Evolutionary conservation across 139 green algal species (phyloP), one percentile per base, ranked within the genome.

Genomic region (Tetratostichococcus sp.): DNA sequence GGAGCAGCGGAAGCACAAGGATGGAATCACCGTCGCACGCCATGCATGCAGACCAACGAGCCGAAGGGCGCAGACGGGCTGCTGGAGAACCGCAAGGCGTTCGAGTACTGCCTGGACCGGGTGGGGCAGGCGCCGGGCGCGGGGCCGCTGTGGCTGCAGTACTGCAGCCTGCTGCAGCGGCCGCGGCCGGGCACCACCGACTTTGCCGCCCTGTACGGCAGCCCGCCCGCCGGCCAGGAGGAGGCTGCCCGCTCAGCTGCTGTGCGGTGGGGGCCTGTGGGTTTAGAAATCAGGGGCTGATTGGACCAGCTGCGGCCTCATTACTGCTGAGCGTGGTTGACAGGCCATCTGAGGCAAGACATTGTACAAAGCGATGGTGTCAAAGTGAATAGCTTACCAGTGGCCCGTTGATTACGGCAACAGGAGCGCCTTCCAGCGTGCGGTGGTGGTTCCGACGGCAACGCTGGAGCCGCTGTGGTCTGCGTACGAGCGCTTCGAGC

Each of bases 401-500:
- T 6, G 8, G 6, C 11, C 39, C 8, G 39, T 11, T 50, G 39
- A 11, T 6, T 50, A 11, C 8, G 39, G 8, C 39, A 50, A 50
- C 80, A 92, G 92, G 70, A 76, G 80, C 1, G 80, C 82, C 19
- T 97, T 87, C 76, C 92, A 98, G 78, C 81, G 85, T 1, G 94
- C 93, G 0, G 73, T 98, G 21, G 74, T 83, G 21, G 88, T 97
- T 58, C 93, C 94, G 1, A 90, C 82, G 14, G 57, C 82, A 35
- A 77, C 80, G 25, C 74, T 97, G 71, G 94, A 98, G 35, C 71
- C 75, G 23, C 78, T 98, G 68, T 98, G 94, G 94, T 77, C 84
- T 0, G 80, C 85, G 19, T 98, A 97, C 72, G 93, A 98, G 84
- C 73, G 72, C 0, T 97, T 96, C 79, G 94, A 98, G 80, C 88